Conservation (phyloP, 2,329 filamentous ascomycete species). For the Ophiostoma ulmi region DNA sequence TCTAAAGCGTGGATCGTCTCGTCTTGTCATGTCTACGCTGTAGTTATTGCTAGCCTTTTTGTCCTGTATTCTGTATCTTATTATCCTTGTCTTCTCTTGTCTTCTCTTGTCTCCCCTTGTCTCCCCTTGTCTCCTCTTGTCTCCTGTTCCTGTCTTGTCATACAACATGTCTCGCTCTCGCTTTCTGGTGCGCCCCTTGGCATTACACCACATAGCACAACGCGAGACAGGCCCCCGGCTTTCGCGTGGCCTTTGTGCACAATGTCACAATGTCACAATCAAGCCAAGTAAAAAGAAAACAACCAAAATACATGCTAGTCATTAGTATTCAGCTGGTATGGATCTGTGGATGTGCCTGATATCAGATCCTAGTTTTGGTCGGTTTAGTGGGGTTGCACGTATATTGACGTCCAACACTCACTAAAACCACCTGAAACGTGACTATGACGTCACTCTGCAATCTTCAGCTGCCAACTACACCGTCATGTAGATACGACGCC, state of each 20-base stretch:
- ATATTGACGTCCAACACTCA: neutral
- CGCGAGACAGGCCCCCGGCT: neutral
- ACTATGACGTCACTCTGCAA: neutral
- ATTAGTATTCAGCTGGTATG: neutral
- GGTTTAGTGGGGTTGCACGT: neutral
- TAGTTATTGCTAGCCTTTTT: no score
- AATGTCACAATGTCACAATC: neutral
- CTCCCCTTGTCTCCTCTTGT: no score
- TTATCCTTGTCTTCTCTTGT: no score
- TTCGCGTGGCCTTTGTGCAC: neutral
- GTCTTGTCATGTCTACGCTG: neutral
- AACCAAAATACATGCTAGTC: neutral
- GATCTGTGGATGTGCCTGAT: neutral
- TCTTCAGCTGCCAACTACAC: slow-evolving; percentile 3
- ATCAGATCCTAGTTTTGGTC: neutral
- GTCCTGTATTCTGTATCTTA: no score
- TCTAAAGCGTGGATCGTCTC: slow-evolving; percentile 1
- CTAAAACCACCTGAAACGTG: neutral
- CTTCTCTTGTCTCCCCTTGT: no score
- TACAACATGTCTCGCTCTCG: neutral
- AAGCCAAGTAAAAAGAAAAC: neutral
- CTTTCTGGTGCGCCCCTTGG: neutral
- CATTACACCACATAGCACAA: neutral
- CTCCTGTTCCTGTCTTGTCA: neutral
- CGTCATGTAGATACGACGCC: neutral